Conservation (phyloP, 164 flowering plant species). For the Piper betle region DNA sequence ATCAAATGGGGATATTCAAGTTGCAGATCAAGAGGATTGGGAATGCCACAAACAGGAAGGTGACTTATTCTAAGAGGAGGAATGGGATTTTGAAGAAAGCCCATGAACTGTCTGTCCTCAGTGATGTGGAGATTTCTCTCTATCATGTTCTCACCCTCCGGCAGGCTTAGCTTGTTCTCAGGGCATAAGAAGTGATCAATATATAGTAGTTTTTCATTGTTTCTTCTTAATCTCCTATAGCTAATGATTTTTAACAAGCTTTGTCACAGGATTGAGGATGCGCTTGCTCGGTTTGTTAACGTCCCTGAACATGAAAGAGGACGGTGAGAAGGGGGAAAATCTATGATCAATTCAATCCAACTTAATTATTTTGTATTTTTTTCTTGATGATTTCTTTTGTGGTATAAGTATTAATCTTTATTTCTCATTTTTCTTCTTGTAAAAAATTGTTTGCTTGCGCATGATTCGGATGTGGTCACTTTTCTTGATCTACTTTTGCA, state of each 20-base stretch:
- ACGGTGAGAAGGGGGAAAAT: not conserved
- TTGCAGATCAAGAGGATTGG: not conserved
- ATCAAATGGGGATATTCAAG: not conserved
- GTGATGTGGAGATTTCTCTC: not conserved
- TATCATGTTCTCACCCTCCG: not conserved
- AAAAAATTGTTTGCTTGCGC: too few relatives aligned
- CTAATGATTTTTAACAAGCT: not conserved
- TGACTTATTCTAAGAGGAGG: not conserved
- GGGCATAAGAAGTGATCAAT: not conserved
- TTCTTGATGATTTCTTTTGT: not conserved
- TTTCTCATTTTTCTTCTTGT: not conserved
- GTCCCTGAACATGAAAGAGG: not conserved
- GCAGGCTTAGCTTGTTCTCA: not conserved
- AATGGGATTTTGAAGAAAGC: not conserved
- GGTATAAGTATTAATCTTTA: not conserved
- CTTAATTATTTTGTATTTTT: not conserved
- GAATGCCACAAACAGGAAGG: not conserved
- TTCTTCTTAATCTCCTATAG: not conserved
- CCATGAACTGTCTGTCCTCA: not conserved
- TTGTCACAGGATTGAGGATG: not conserved
- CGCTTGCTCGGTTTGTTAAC: not conserved
- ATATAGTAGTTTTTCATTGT: too few relatives aligned
- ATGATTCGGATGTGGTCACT: too few relatives aligned
- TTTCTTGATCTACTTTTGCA: conserved; percentile 13
- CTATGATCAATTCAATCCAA: not conserved